These are phyloP conservation scores for Rhodotorula sp. DNA, from an alignment of 1,284 basidiomycete genomes.

Conservation along the genomic window DNA sequence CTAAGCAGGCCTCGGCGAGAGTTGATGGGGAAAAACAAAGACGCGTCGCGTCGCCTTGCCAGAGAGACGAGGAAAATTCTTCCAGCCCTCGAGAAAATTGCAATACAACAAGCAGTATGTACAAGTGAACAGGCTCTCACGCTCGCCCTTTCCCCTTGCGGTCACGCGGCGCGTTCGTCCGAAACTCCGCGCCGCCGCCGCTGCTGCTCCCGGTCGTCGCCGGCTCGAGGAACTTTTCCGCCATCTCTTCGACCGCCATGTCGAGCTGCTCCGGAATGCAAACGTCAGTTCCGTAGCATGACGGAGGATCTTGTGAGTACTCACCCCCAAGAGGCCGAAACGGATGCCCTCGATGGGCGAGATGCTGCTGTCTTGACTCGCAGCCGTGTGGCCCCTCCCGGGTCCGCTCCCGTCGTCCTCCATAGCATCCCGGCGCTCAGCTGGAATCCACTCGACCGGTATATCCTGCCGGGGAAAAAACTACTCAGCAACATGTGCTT, in stretches of 20 bases:
- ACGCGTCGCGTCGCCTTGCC: no score
- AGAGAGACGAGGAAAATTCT: no score
- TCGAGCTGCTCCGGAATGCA: conserved; percentile 16
- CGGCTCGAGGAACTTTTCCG: conserved; percentile 57
- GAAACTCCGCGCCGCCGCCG: conserved; percentile 27
- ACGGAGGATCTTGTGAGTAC: background rate
- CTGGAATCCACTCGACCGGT: conserved; percentile 72
- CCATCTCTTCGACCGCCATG: conserved; percentile 55
- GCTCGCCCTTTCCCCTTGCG: conserved; percentile 49
- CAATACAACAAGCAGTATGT: background rate
- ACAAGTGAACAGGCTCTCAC: background rate
- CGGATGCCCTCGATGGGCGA: conserved; percentile 13
- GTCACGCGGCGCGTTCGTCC: background rate
- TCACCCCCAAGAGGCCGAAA: conserved; percentile 30
- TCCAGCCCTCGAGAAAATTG: no score
- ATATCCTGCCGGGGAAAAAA: conserved; percentile 51
- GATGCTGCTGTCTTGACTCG: conserved; percentile 9
- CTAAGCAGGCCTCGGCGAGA: no score
- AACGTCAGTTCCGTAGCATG: background rate
- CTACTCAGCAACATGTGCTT: background rate
- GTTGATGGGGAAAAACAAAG: no score
- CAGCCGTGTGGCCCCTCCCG: background rate
- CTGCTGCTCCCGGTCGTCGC: conserved; percentile 45
- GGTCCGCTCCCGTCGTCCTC: conserved; percentile 10
- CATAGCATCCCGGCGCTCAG: conserved; percentile 51